phyloP scores from a whole-genome alignment of 139 green algal species.

The Tetradesmus lagerheimii region DNA sequence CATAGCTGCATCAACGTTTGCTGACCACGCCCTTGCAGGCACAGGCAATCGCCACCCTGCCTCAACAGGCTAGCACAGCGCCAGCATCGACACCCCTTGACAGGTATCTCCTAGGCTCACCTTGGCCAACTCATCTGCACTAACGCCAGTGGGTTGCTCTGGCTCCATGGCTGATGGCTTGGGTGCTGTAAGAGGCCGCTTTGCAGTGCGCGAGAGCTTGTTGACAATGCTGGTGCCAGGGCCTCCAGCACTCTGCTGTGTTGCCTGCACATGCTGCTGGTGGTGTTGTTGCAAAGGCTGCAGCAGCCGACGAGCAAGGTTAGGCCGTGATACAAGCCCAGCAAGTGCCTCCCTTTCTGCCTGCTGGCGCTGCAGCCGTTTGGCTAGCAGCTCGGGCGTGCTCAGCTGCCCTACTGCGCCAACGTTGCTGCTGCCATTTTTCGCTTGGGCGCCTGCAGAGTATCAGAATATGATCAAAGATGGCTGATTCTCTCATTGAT shows the following conservation, averaged over 20 bases:
- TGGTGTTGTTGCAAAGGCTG: constrained; percentile 8
- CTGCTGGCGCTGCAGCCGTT: constrained; percentile 24
- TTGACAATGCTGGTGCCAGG: not conserved
- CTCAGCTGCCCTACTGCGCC: constrained; percentile 1
- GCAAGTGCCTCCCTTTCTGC: constrained; percentile 4
- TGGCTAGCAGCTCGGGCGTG: constrained; percentile 27
- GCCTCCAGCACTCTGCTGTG: not conserved
- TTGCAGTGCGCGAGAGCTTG: not conserved
- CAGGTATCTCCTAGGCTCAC: not conserved
- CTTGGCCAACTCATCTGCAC: constrained; percentile 28
- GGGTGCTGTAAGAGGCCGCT: not conserved
- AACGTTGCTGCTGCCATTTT: not conserved
- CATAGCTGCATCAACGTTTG: not conserved
- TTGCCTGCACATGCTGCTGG: not conserved
- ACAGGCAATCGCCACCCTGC: not conserved
- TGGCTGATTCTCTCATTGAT: not conserved
- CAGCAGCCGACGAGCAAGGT: constrained; percentile 11
- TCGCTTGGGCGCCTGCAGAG: not conserved
- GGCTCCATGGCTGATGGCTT: not conserved
- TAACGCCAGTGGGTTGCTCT: constrained; percentile 13
- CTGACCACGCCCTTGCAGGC: not conserved
- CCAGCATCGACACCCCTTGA: not conserved
- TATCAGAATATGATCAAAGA: not conserved
- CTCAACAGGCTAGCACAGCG: not conserved
- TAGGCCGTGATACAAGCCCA: not conserved